phyloP scores from a whole-genome alignment of 306 rosid genomes.

The Senna siamea region DNA sequence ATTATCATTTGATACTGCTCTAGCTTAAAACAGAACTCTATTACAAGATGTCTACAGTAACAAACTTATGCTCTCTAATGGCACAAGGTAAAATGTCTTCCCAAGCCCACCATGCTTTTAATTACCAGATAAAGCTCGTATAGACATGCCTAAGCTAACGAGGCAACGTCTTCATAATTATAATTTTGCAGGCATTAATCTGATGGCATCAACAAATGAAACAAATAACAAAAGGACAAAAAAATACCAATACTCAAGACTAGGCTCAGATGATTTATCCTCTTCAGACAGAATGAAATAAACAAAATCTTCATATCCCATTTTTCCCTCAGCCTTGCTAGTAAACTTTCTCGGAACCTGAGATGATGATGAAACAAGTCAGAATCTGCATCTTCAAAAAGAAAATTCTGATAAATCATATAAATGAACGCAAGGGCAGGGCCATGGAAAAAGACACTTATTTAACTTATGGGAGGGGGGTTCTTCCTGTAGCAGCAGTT shows the following conservation, averaged over 20 bases:
- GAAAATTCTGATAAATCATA: slow-evolving; percentile 5
- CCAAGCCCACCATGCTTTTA: slow-evolving; percentile 9
- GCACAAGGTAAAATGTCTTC: slow-evolving; percentile 4
- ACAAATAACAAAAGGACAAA: slow-evolving; percentile 34
- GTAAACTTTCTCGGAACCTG: slow-evolving; percentile 97
- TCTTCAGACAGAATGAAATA: slow-evolving; percentile 96
- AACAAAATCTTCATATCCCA: slow-evolving; percentile 99
- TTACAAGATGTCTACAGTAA: neutral
- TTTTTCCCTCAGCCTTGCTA: slow-evolving; percentile 92
- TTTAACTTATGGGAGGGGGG: neutral
- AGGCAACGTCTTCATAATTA: slow-evolving; percentile 29
- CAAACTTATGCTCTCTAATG: slow-evolving; percentile 17
- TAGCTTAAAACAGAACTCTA: slow-evolving; percentile 8
- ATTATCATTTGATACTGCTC: neutral
- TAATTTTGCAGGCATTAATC: slow-evolving; percentile 18
- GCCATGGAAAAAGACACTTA: neutral
- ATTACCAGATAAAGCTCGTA: slow-evolving; percentile 14
- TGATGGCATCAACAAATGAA: slow-evolving; percentile 26
- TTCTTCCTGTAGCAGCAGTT: slow-evolving; percentile 6
- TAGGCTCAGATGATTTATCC: slow-evolving; percentile 96
- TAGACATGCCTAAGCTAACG: slow-evolving; percentile 29
- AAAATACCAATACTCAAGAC: slow-evolving; percentile 94
- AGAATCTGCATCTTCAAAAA: slow-evolving; percentile 37
- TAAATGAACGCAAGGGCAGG: neutral
- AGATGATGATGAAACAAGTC: slow-evolving; percentile 34